phyloP scores from a whole-genome alignment of 371 early-diverging fungal species.

The Actinomortierella ambigua region DNA sequence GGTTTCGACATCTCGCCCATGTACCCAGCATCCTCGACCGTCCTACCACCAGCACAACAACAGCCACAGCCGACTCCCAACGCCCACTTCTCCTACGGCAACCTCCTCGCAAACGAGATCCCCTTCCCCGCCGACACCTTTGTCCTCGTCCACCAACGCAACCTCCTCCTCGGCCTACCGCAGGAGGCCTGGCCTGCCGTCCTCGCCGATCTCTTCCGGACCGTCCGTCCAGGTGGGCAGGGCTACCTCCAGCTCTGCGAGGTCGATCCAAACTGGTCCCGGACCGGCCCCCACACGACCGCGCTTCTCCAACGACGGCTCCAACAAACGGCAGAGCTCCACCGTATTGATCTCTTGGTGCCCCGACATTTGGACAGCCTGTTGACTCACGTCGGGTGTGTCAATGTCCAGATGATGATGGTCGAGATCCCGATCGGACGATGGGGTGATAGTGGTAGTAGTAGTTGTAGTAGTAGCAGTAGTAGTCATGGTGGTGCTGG shows the following conservation, averaged over 20 bases:
- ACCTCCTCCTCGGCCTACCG: conserved; percentile 36
- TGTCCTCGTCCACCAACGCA: conserved; percentile 54
- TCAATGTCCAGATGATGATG: conserved; percentile 43
- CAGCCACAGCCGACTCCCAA: conserved; percentile 63
- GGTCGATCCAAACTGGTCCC: conserved; percentile 53
- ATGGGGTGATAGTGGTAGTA: too few species aligned
- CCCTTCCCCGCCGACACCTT: conserved; percentile 53
- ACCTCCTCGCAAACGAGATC: conserved; percentile 51
- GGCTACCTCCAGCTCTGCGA: conserved; percentile 51
- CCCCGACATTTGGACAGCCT: conserved; percentile 32
- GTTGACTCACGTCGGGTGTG: conserved; percentile 35
- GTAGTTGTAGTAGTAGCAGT: too few species aligned
- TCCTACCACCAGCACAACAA: too few species aligned
- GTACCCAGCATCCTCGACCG: too few species aligned
- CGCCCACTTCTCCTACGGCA: conserved; percentile 53
- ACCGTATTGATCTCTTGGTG: conserved; percentile 31
- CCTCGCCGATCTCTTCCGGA: conserved; percentile 32
- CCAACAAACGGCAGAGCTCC: conserved; percentile 39
- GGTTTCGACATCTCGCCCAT: conserved; percentile 60
- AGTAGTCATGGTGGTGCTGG: too few species aligned
- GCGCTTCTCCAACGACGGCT: conserved; percentile 33
- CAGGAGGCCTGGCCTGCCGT: conserved; percentile 45
- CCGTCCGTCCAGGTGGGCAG: conserved; percentile 25
- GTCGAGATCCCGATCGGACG: conserved; percentile 47
- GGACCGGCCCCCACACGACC: conserved; percentile 51